phyloP scores from a whole-genome alignment of 2,329 filamentous ascomycete genomes.

The Colletotrichum sp. region DNA sequence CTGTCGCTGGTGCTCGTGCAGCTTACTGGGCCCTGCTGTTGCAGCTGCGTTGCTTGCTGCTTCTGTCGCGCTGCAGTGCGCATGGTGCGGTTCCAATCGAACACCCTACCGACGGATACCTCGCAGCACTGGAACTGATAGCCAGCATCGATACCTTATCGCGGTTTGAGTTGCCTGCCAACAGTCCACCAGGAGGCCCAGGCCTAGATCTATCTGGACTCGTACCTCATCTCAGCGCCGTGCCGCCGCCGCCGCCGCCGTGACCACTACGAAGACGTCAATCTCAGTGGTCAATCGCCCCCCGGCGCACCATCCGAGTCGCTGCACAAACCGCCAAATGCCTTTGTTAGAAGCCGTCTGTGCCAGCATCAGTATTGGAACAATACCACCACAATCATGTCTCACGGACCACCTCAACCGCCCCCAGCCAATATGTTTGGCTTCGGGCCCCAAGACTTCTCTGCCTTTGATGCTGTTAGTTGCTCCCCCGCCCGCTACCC shows the following conservation, averaged over 20 bases:
- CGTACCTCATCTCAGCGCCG: background rate
- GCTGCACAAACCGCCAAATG: constrained; percentile 9
- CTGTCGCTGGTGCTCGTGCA: background rate
- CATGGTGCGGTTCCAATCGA: background rate
- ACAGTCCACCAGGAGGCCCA: background rate
- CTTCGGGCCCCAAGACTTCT: constrained; percentile 33
- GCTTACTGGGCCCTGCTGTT: background rate
- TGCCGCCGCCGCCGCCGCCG: constrained; percentile 2
- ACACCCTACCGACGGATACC: background rate
- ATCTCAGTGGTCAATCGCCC: background rate
- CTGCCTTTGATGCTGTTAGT: constrained; percentile 21
- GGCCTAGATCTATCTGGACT: background rate
- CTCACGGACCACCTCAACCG: constrained; percentile 39
- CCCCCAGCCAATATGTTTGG: constrained; percentile 39
- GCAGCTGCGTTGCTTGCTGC: background rate
- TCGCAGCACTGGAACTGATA: background rate
- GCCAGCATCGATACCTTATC: background rate
- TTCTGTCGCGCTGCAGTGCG: background rate
- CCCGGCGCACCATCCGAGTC: background rate
- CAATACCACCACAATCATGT: constrained; percentile 33
- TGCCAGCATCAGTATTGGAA: constrained; percentile 15
- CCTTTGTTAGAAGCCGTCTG: constrained; percentile 17
- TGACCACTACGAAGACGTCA: background rate
- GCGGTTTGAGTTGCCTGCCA: background rate
- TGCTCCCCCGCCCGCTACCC: background rate